A percentile compares a stretch with the other conserved stretches of the same genome.
phyloP scores from a whole-genome alignment of 495 filamentous ascomycete species.

The Penicillium verhagenii region DNA sequence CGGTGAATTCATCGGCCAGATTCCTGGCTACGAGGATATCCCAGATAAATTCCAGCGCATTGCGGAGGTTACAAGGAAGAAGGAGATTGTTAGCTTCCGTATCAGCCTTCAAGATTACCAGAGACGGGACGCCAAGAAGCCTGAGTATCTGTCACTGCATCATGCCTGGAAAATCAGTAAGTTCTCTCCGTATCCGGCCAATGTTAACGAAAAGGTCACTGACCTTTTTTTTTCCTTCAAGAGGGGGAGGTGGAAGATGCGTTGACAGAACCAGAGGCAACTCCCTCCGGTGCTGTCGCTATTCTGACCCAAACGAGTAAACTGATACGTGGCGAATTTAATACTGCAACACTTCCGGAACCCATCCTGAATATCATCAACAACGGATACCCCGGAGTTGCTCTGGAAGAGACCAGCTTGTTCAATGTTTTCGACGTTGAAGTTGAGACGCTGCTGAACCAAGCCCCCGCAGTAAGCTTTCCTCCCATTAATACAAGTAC shows the following conservation, averaged over 20 bases:
- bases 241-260: background rate
- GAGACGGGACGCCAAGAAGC: background rate
- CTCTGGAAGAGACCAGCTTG: background rate
- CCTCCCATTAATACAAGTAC: background rate
- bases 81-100: background rate
- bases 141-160: background rate
- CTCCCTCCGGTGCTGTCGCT: background rate
- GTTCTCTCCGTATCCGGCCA: background rate
- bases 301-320: background rate
- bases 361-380: background rate
- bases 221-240: background rate
- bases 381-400: background rate
- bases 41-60: background rate
- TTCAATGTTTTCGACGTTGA: background rate
- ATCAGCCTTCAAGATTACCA: background rate
- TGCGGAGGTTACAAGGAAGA: background rate
- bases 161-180: slow-evolving; percentile 4
- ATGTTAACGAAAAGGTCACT: background rate
- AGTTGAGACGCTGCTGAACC: background rate
- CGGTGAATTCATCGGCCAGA: background rate
- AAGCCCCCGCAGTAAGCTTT: slow-evolving; percentile 3
- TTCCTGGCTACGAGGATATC: background rate
- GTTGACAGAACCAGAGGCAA: background rate
- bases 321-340: background rate
- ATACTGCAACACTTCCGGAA: background rate